Percentiles rank a stretch among this genome's conserved stretches.
Conservation (phyloP, 805 yeast genomes). For the Nakazawaea peltata region DNA sequence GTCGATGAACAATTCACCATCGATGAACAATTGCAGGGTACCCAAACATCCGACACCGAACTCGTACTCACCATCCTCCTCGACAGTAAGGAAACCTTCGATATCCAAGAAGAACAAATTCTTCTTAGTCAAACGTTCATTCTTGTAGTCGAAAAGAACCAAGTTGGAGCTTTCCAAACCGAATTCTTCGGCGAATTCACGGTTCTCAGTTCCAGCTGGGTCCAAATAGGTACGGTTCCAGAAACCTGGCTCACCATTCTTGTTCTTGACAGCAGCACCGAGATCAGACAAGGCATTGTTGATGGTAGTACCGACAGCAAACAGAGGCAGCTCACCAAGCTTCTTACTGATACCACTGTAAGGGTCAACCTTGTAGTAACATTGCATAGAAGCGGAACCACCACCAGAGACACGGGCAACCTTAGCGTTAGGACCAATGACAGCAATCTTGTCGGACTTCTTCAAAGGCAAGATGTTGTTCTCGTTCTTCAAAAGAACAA, state of each 20-base stretch:
- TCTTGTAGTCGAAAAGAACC: conserved; percentile 17
- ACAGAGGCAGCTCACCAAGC: conserved; percentile 12
- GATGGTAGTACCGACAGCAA: conserved; percentile 15
- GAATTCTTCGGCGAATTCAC: conserved; percentile 22
- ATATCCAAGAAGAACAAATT: conserved; percentile 29
- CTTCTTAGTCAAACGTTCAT: conserved; percentile 12
- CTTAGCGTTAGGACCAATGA: conserved; percentile 56
- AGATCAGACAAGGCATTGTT: conserved; percentile 16
- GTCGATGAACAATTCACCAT: conserved; percentile 35
- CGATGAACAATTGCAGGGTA: conserved; percentile 30
- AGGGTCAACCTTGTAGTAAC: conserved; percentile 42
- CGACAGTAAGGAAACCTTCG: conserved; percentile 29
- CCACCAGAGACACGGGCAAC: conserved; percentile 47
- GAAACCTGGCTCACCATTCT: conserved; percentile 19
- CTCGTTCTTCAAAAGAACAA: conserved; percentile 52
- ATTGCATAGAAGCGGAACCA: conserved; percentile 48
- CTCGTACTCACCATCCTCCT: conserved; percentile 28
- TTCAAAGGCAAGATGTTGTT: conserved; percentile 35
- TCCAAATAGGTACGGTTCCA: conserved; percentile 20
- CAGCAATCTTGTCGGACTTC: conserved; percentile 32
- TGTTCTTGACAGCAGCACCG: conserved; percentile 16
- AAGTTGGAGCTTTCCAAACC: conserved; percentile 13
- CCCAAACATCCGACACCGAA: conserved; percentile 33
- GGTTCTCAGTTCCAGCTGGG: conserved; percentile 16
- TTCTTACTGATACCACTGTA: conserved; percentile 32